These are phyloP conservation scores for Plasmopara halstedii DNA, from an alignment of 352 stramenopile species.

Conservation along the genomic window DNA sequence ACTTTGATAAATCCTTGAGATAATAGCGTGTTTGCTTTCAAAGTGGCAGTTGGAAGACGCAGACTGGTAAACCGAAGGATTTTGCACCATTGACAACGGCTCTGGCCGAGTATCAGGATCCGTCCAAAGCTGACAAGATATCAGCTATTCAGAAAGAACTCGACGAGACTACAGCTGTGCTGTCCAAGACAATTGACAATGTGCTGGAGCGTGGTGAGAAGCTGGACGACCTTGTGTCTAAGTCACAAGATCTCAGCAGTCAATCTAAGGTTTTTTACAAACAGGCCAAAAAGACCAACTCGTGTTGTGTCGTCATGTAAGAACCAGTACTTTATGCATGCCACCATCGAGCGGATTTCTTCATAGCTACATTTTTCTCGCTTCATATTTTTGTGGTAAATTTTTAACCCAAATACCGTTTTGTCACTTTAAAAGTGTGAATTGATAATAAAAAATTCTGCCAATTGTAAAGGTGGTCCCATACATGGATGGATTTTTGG, in stretches of 20 bases:
- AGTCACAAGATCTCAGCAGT: conserved; percentile 96
- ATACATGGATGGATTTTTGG: no score
- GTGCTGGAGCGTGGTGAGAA: conserved; percentile 98
- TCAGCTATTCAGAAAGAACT: conserved; percentile 99
- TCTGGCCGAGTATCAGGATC: conserved; percentile 96
- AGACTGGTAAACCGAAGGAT: conserved; percentile 58
- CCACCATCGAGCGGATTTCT: background rate
- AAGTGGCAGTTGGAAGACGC: conserved; percentile 50
- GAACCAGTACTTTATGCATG: conserved; percentile 3
- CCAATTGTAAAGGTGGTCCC: no score
- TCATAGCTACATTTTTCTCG: conserved; percentile 1
- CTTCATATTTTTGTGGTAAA: conserved; percentile 9
- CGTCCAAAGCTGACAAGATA: conserved; percentile 98
- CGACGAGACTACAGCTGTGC: conserved; percentile 97
- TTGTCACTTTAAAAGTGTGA: no score
- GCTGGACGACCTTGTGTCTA: conserved; percentile 98
- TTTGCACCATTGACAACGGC: conserved; percentile 91
- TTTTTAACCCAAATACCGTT: no score
- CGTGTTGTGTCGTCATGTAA: conserved; percentile 94
- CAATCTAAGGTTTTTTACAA: conserved; percentile 99
- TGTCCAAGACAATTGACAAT: conserved; percentile 99
- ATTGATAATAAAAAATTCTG: no score
- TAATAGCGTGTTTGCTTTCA: conserved; percentile 21
- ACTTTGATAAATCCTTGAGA: no score
- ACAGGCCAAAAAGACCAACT: conserved; percentile 99